These are phyloP conservation scores for Cyberlindnera euphorbiae DNA, from an alignment of 805 yeast genomes.

Conservation along the genomic window DNA sequence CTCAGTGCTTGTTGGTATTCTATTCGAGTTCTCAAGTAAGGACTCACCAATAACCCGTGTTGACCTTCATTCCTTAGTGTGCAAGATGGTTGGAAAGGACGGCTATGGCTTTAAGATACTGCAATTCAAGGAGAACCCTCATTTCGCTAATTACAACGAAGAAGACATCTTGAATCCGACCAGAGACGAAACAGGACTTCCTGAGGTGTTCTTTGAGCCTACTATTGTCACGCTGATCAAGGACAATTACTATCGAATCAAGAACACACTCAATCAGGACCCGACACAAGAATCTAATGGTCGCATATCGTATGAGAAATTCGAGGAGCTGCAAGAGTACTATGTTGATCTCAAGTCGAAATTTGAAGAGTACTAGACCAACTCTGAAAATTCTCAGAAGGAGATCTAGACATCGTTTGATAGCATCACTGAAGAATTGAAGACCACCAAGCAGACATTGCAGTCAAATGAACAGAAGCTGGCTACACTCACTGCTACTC, in stretches of 20 bases:
- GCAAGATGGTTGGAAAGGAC: constrained; percentile 73
- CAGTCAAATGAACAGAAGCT: too few species aligned
- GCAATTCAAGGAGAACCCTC: constrained; percentile 59
- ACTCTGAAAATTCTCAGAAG: constrained; percentile 29
- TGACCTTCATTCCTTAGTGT: constrained; percentile 57
- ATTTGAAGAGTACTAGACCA: constrained; percentile 29
- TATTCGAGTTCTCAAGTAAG: constrained; percentile 76
- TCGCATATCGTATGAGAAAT: constrained; percentile 53
- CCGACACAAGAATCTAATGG: constrained; percentile 71
- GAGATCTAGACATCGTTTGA: constrained; percentile 21
- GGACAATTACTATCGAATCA: constrained; percentile 65
- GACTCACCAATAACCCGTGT: constrained; percentile 49
- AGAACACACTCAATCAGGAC: constrained; percentile 64
- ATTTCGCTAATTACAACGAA: constrained; percentile 53
- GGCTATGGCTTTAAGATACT: constrained; percentile 69
- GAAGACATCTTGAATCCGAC: constrained; percentile 44
- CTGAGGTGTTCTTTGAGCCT: constrained; percentile 69
- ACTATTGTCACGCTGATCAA: constrained; percentile 61
- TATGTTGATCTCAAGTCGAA: constrained; percentile 34
- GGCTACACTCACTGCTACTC: too few species aligned
- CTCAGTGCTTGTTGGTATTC: constrained; percentile 64
- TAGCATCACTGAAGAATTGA: constrained; percentile 12
- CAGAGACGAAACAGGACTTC: constrained; percentile 81
- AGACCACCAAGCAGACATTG: constrained; percentile 15
- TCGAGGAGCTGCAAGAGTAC: constrained; percentile 29